Evolutionary conservation across 768 basidiomycete species (phyloP).

Genomic region (Exidia glandulosa): DNA sequence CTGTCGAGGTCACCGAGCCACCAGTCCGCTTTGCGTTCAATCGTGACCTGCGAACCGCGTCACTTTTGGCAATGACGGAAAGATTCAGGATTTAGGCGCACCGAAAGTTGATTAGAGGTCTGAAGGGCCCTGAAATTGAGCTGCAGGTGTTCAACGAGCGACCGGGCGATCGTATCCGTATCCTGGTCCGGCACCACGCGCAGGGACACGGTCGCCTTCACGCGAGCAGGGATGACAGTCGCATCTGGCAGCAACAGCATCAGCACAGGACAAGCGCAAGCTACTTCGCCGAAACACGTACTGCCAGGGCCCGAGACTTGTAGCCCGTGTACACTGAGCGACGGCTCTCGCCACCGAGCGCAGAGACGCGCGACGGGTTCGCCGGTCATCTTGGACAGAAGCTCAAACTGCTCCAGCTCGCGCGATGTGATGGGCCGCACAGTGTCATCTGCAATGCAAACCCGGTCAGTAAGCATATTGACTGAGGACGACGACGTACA

Average conservation of each 20-base stretch:
- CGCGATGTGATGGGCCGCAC: conserved; percentile 59
- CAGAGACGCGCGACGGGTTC: conserved; percentile 57
- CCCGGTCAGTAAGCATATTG: neutral
- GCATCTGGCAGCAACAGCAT: conserved; percentile 38
- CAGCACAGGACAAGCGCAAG: neutral
- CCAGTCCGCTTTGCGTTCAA: conserved; percentile 86
- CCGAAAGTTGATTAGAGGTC: conserved; percentile 66
- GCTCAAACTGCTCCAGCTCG: conserved; percentile 57
- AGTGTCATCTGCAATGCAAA: conserved; percentile 44
- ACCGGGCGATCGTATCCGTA: conserved; percentile 51
- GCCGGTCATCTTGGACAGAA: conserved; percentile 58
- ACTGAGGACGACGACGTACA: conserved; percentile 41
- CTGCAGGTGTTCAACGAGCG: conserved; percentile 48
- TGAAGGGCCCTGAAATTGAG: conserved; percentile 44
- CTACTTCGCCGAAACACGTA: conserved; percentile 21
- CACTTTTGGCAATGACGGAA: neutral
- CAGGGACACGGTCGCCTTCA: conserved; percentile 77
- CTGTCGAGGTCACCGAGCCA: conserved; percentile 87
- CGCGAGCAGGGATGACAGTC: conserved; percentile 80
- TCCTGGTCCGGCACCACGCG: conserved; percentile 94
- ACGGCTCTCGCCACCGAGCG: conserved; percentile 82
- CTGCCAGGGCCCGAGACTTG: conserved; percentile 73
- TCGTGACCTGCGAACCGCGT: conserved; percentile 40
- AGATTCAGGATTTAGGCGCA: conserved; percentile 20
- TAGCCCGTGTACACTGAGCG: conserved; percentile 79